Evolutionary conservation across 2,329 filamentous ascomycete genomes (phyloP).

Genomic region (Diaporthe aspalathi): DNA sequence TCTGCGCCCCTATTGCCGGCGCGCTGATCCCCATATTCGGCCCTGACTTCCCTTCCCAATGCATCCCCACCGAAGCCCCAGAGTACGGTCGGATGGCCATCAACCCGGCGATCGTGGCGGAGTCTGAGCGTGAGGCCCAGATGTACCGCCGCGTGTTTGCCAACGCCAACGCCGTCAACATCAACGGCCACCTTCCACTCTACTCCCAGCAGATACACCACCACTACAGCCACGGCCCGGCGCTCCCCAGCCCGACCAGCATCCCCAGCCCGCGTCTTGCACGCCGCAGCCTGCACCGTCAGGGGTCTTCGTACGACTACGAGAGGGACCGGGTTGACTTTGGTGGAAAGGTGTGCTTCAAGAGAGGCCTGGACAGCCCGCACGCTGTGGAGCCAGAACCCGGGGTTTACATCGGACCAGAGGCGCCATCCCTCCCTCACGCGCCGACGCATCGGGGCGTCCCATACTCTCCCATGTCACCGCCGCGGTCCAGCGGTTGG

Average conservation of each 20-base stretch:
- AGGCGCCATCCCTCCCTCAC: conserved; percentile 37
- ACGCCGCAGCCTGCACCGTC: conserved; percentile 20
- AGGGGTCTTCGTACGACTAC: conserved; percentile 37
- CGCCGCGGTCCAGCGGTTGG: conserved; percentile 34
- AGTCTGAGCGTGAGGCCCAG: conserved; percentile 63
- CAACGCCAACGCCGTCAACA: conserved; percentile 40
- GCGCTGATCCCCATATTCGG: conserved; percentile 94
- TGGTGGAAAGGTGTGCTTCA: conserved; percentile 47
- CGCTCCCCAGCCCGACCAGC: conserved; percentile 43
- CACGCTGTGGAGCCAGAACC: conserved; percentile 56
- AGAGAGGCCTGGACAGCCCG: conserved; percentile 46
- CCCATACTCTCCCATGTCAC: conserved; percentile 35
- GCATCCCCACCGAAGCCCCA: conserved; percentile 72
- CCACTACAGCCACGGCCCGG: conserved; percentile 36
- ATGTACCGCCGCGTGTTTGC: conserved; percentile 52
- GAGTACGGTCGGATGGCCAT: conserved; percentile 77
- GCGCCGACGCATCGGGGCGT: conserved; percentile 27
- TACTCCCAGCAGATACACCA: conserved; percentile 37
- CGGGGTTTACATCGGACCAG: conserved; percentile 38
- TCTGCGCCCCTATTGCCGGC: conserved; percentile 86
- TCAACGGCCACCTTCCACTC: conserved; percentile 34
- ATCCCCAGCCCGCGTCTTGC: conserved; percentile 36
- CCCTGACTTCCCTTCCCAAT: conserved; percentile 79
- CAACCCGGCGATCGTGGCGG: conserved; percentile 63
- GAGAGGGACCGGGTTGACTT: conserved; percentile 39